Evolutionary conservation across 1,139 yeast species (phyloP).

Genomic region (Geotrichum restrictum): DNA sequence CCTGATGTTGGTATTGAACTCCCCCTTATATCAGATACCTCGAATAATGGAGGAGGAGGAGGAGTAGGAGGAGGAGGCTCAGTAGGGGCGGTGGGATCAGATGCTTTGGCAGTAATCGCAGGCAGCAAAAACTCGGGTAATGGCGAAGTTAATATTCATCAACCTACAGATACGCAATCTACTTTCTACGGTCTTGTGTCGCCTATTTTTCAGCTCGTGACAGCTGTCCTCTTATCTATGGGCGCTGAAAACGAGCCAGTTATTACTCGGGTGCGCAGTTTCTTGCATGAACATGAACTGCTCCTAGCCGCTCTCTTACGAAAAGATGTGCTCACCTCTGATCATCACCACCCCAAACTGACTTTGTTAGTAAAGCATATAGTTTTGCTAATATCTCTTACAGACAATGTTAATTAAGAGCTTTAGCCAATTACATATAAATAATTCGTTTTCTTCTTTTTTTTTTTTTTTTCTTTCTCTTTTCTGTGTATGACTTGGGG

Average conservation of each 20-base stretch:
- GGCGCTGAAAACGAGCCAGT: slow-evolving; percentile 73
- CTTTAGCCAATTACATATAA: neutral
- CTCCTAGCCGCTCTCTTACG: slow-evolving; percentile 66
- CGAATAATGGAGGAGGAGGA: slow-evolving; percentile 7
- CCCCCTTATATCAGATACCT: slow-evolving; percentile 19
- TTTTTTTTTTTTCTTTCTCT: too few relatives aligned
- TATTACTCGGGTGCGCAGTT: slow-evolving; percentile 50
- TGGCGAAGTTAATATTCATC: neutral
- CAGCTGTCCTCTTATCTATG: slow-evolving; percentile 66
- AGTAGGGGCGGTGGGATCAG: neutral
- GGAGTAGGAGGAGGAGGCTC: too few relatives aligned
- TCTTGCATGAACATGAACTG: slow-evolving; percentile 53
- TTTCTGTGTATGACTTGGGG: too few relatives aligned
- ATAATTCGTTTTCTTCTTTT: neutral
- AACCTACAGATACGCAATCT: slow-evolving; percentile 23
- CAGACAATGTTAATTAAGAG: slow-evolving; percentile 32
- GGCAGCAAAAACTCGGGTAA: neutral
- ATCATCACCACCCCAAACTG: slow-evolving; percentile 8
- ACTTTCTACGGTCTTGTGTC: slow-evolving; percentile 60
- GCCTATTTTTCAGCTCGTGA: slow-evolving; percentile 73
- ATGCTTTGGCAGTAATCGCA: neutral
- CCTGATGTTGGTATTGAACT: slow-evolving; percentile 72
- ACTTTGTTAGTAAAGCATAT: slow-evolving; percentile 49
- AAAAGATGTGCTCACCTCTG: slow-evolving; percentile 47
- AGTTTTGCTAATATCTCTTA: slow-evolving; percentile 55